Percentiles rank a stretch among this genome's conserved stretches.
phyloP scores from a whole-genome alignment of 202 grass and related monocot genomes.

The Panicum virgatum region DNA sequence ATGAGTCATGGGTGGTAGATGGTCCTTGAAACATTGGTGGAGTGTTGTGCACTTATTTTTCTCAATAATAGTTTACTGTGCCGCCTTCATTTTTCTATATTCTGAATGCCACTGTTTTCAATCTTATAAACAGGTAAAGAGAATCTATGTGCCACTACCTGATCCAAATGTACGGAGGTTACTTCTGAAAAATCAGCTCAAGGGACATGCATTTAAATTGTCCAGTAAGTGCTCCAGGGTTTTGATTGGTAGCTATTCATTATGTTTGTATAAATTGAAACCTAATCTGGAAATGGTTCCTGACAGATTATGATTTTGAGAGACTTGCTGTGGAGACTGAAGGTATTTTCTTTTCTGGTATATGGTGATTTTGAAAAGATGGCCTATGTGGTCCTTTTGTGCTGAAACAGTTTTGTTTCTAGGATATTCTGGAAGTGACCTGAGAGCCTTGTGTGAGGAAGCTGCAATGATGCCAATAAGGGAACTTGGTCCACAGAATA shows the following conservation, averaged over 20 bases:
- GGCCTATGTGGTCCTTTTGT: slow-evolving; percentile 4
- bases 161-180: slow-evolving; percentile 74
- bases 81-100: not conserved
- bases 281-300: slow-evolving; percentile 18
- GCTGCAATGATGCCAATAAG: slow-evolving; percentile 96
- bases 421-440: slow-evolving; percentile 98
- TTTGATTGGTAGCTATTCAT: not conserved
- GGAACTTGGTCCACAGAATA: slow-evolving; percentile 85
- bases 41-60: not conserved
- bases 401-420: slow-evolving; percentile 26
- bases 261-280: not conserved
- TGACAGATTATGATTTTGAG: slow-evolving; percentile 70
- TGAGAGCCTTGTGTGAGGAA: slow-evolving; percentile 91
- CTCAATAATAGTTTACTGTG: not conserved
- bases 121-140: slow-evolving; percentile 70
- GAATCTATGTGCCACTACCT: slow-evolving; percentile 95
- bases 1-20: not conserved
- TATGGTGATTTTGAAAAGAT: slow-evolving; percentile 19
- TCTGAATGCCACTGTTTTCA: slow-evolving; percentile 7
- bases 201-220: slow-evolving; percentile 80
- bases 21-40: not conserved
- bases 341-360: slow-evolving; percentile 48
- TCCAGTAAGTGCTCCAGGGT: slow-evolving; percentile 58
- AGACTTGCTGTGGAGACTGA: slow-evolving; percentile 80
- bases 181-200: slow-evolving; percentile 91